Evolutionary conservation across 148 eudicot genomes (phyloP).

Genomic region (Silene conica): DNA sequence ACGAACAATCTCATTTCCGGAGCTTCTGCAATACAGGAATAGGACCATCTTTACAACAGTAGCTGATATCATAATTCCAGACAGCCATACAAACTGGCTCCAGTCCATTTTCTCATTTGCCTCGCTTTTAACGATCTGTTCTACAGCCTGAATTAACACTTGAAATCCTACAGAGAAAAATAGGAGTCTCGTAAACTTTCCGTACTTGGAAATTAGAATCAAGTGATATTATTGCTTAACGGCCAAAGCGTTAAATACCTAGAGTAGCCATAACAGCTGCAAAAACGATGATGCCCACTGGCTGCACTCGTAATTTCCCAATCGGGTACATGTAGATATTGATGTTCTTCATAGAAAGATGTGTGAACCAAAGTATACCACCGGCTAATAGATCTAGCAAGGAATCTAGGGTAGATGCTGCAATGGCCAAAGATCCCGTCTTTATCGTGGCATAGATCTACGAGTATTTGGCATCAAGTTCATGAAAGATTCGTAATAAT

Average conservation of each 20-base stretch:
- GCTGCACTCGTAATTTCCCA: slow-evolving; percentile 93
- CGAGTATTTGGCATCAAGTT: neutral
- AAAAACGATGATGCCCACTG: slow-evolving; percentile 87
- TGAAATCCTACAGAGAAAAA: slow-evolving; percentile 61
- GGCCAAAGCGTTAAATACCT: slow-evolving; percentile 29
- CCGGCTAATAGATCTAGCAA: slow-evolving; percentile 96
- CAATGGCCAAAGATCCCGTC: slow-evolving; percentile 90
- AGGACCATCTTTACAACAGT: slow-evolving; percentile 63
- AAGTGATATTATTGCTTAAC: neutral
- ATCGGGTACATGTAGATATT: slow-evolving; percentile 89
- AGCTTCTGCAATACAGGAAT: slow-evolving; percentile 78
- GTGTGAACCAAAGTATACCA: slow-evolving; percentile 90
- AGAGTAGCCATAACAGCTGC: slow-evolving; percentile 98
- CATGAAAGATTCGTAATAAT: neutral
- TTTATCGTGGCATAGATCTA: slow-evolving; percentile 76
- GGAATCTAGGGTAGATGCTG: slow-evolving; percentile 92
- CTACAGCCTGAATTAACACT: slow-evolving; percentile 70
- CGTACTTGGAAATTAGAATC: neutral
- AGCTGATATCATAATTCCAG: slow-evolving; percentile 67
- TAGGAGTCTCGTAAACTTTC: neutral
- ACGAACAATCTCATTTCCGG: slow-evolving; percentile 76
- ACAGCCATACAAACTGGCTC: slow-evolving; percentile 66
- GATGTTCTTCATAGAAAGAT: slow-evolving; percentile 76
- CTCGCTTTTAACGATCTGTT: slow-evolving; percentile 50
- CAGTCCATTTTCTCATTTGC: slow-evolving; percentile 43